Percentiles rank a stretch among this genome's conserved stretches.
Evolutionary conservation across 352 stramenopile species (phyloP).

Genomic region (Pythium aristosporum): DNA sequence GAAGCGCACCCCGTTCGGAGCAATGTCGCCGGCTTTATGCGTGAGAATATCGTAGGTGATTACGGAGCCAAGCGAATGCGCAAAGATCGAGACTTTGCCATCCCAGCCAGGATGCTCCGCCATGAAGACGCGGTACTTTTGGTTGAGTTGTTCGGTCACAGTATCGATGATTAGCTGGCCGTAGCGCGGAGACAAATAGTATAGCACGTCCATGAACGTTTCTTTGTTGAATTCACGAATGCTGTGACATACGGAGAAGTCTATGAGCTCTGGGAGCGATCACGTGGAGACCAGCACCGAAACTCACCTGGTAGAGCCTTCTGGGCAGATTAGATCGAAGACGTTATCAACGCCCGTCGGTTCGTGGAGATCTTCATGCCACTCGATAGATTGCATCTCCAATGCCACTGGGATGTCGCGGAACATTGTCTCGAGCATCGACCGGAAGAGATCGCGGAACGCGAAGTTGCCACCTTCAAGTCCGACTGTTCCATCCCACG

Average conservation of each 20-base stretch:
- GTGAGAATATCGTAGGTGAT: constrained; percentile 93
- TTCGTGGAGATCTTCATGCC: constrained; percentile 87
- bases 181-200: constrained; percentile 90
- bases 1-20: constrained; percentile 71
- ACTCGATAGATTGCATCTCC: constrained; percentile 90
- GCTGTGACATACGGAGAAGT: constrained; percentile 25
- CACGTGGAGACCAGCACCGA: background rate
- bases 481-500: constrained; percentile 68
- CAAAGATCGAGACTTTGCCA: constrained; percentile 89
- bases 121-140: constrained; percentile 91
- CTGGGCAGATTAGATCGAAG: constrained; percentile 82
- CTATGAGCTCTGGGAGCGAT: background rate
- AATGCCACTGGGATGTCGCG: constrained; percentile 76
- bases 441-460: constrained; percentile 75
- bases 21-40: constrained; percentile 58
- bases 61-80: constrained; percentile 88
- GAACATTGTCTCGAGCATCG: constrained; percentile 80
- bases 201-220: constrained; percentile 93
- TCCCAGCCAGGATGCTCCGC: constrained; percentile 85
- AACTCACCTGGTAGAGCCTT: constrained; percentile 65
- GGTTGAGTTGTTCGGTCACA: constrained; percentile 84
- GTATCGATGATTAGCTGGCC: constrained; percentile 91
- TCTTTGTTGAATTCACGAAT: constrained; percentile 94
- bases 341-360: constrained; percentile 80
- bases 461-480: constrained; percentile 78